Conservation (phyloP, 768 basidiomycete genomes). For the Boletus edulis region DNA sequence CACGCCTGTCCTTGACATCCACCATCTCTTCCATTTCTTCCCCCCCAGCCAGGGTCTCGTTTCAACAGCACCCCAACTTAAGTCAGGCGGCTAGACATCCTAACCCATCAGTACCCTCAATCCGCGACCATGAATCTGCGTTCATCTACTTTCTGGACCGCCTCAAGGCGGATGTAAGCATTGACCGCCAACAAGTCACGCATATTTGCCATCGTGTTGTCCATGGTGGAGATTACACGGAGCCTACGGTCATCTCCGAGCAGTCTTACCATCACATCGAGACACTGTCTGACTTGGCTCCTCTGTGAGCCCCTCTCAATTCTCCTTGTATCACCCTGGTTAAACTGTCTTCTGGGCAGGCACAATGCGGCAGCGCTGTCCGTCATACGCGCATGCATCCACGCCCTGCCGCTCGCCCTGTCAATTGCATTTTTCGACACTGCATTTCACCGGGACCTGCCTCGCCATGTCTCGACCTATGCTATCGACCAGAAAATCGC, state of each 20-base stretch:
- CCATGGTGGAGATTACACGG: slow-evolving; percentile 79
- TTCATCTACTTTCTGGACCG: slow-evolving; percentile 58
- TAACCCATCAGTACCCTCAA: slow-evolving; percentile 30
- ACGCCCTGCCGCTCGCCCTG: slow-evolving; percentile 59
- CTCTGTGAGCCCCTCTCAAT: slow-evolving; percentile 50
- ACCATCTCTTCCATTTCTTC: slow-evolving; percentile 58
- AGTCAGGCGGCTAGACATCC: slow-evolving; percentile 5
- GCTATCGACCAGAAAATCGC: slow-evolving; percentile 68
- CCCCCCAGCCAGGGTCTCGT: slow-evolving; percentile 52
- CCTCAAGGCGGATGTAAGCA: slow-evolving; percentile 40
- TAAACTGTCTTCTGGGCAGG: slow-evolving; percentile 26
- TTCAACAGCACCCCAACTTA: slow-evolving; percentile 26
- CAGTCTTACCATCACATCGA: slow-evolving; percentile 72
- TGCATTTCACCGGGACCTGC: slow-evolving; percentile 77
- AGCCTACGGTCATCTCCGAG: slow-evolving; percentile 65
- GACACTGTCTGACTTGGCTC: slow-evolving; percentile 75
- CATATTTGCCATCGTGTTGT: slow-evolving; percentile 80
- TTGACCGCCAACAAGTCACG: slow-evolving; percentile 44
- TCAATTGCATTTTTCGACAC: slow-evolving; percentile 90
- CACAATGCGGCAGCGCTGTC: slow-evolving; percentile 63
- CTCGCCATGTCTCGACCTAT: slow-evolving; percentile 73
- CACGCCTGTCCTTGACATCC: slow-evolving; percentile 48
- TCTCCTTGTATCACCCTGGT: neutral
- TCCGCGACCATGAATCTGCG: slow-evolving; percentile 59
- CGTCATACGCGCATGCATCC: slow-evolving; percentile 59